These are phyloP conservation scores for Trichoderma brevicompactum DNA, from an alignment of 2,329 filamentous ascomycete species.

Conservation along the genomic window DNA sequence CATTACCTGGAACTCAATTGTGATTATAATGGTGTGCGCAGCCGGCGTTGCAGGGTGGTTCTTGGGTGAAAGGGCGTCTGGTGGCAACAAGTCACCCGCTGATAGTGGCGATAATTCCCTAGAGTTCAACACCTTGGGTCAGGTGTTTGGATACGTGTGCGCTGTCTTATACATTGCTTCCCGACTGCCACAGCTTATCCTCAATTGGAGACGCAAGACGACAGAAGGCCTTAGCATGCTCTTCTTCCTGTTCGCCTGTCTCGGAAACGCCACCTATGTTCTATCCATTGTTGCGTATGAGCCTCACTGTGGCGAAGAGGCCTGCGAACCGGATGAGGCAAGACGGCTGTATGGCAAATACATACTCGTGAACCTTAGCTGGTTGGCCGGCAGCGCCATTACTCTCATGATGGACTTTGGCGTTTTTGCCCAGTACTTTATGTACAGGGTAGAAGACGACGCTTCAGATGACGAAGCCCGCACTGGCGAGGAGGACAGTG, in stretches of 20 bases:
- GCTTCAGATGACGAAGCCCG: slow-evolving; percentile 36
- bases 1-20: slow-evolving; percentile 72
- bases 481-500: slow-evolving; percentile 33
- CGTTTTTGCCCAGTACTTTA: slow-evolving; percentile 90
- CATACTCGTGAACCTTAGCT: slow-evolving; percentile 86
- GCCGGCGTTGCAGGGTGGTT: slow-evolving; percentile 89
- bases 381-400: slow-evolving; percentile 87
- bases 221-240: slow-evolving; percentile 92
- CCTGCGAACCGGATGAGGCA: slow-evolving; percentile 70
- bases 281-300: slow-evolving; percentile 90
- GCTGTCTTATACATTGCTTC: slow-evolving; percentile 87
- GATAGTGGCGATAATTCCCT: slow-evolving; percentile 55
- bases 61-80: slow-evolving; percentile 53
- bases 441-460: slow-evolving; percentile 64
- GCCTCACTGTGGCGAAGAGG: slow-evolving; percentile 62
- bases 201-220: slow-evolving; percentile 90
- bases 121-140: slow-evolving; percentile 75
- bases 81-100: slow-evolving; percentile 46
- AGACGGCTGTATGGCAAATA: slow-evolving; percentile 73
- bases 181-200: slow-evolving; percentile 83
- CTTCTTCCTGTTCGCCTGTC: slow-evolving; percentile 95
- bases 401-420: slow-evolving; percentile 82
- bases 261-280: slow-evolving; percentile 93
- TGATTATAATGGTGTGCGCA: slow-evolving; percentile 78
- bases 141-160: slow-evolving; percentile 93